Evolutionary conservation across 2,329 filamentous ascomycete species (phyloP).

Genomic region (Colletotrichum costaricense): DNA sequence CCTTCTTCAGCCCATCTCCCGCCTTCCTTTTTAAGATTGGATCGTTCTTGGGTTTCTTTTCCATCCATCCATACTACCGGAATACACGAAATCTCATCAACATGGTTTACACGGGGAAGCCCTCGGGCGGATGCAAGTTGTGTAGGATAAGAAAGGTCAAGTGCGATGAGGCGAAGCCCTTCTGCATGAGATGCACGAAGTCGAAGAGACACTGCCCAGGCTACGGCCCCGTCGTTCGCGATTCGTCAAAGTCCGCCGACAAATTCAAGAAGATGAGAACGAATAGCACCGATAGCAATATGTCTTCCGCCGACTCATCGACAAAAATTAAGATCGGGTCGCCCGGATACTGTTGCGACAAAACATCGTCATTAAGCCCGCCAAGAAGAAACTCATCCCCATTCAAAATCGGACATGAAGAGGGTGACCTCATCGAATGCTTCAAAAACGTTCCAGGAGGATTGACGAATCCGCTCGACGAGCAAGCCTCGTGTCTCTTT

Average conservation of each 20-base stretch:
- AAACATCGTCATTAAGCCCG: not conserved
- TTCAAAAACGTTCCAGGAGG: slow-evolving; percentile 24
- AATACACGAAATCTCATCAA: not conserved
- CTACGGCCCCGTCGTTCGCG: slow-evolving; percentile 39
- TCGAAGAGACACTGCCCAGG: slow-evolving; percentile 39
- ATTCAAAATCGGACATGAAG: slow-evolving; percentile 13
- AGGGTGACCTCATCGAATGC: slow-evolving; percentile 20
- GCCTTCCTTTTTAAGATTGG: not conserved
- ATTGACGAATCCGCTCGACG: slow-evolving; percentile 25
- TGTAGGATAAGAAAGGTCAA: slow-evolving; percentile 65
- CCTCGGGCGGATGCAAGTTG: slow-evolving; percentile 40
- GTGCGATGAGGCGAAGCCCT: slow-evolving; percentile 66
- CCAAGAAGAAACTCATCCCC: slow-evolving; percentile 5
- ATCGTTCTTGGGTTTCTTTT: not conserved
- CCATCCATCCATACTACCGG: not conserved
- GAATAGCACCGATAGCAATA: not conserved
- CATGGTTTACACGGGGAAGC: slow-evolving; percentile 42
- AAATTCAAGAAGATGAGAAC: slow-evolving; percentile 24
- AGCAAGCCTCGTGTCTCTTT: slow-evolving; percentile 35
- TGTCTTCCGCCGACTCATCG: not conserved
- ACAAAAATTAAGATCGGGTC: not conserved
- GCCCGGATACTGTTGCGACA: not conserved
- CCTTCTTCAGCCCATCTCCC: not conserved
- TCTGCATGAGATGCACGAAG: slow-evolving; percentile 63
- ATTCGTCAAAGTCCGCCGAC: slow-evolving; percentile 37